Conservation (phyloP, 2,329 filamentous ascomycete species). For the Neonectria punicea region DNA sequence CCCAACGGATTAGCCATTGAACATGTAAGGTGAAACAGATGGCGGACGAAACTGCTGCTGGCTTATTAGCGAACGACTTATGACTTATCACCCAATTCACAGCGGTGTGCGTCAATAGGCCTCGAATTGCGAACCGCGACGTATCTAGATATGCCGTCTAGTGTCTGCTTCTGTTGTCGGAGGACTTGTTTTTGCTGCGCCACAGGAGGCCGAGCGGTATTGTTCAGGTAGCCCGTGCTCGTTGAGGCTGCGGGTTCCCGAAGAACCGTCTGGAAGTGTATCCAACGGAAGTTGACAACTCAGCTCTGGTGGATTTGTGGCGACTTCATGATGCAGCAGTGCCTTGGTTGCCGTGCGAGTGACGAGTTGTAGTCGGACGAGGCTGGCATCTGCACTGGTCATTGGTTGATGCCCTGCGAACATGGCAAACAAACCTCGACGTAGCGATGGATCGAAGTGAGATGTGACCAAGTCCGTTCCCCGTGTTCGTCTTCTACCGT, state of each 20-base stretch:
- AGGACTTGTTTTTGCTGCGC: background rate
- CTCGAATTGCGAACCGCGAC: background rate
- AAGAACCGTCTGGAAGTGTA: background rate
- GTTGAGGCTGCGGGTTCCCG: background rate
- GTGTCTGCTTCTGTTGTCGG: background rate
- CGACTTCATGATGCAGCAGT: background rate
- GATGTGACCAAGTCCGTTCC: background rate
- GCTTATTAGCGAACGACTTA: background rate
- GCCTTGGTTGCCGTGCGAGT: background rate
- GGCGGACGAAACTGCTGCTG: background rate
- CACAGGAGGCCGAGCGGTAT: slow-evolving; percentile 5
- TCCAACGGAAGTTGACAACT: background rate
- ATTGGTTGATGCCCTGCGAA: background rate
- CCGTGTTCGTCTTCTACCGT: background rate
- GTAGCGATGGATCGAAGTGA: background rate
- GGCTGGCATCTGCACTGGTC: background rate
- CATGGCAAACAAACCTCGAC: background rate
- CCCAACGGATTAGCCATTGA: background rate
- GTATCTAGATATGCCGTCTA: background rate
- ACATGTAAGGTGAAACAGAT: background rate
- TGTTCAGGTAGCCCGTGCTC: background rate
- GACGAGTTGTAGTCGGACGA: background rate
- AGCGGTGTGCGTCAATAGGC: background rate
- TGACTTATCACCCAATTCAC: background rate
- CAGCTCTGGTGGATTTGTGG: background rate